Evolutionary conservation across 495 filamentous ascomycete species (phyloP).

Genomic region (Evernia prunastri): DNA sequence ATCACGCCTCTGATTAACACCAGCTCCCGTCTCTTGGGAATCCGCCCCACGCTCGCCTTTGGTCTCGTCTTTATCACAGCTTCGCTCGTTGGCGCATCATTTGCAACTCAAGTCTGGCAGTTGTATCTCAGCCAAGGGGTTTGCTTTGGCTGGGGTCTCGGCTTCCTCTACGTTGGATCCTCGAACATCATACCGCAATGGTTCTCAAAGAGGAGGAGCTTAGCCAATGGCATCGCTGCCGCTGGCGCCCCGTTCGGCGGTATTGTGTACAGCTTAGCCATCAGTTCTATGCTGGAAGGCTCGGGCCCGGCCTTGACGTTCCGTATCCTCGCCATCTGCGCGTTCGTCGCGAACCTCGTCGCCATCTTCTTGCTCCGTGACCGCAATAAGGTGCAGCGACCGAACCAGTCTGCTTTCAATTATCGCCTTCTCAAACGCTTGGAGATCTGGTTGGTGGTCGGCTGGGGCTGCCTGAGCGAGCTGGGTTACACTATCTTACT

Average conservation of each 20-base stretch:
- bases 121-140: constrained; percentile 71
- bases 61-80: constrained; percentile 55
- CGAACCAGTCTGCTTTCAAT: constrained; percentile 58
- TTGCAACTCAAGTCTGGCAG: constrained; percentile 63
- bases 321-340: constrained; percentile 62
- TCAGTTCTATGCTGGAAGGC: constrained; percentile 50
- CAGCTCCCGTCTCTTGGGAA: constrained; percentile 48
- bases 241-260: constrained; percentile 73
- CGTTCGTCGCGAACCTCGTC: constrained; percentile 56
- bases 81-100: constrained; percentile 60
- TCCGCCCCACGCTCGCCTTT: constrained; percentile 49
- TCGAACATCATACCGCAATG: constrained; percentile 71
- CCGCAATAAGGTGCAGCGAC: constrained; percentile 61
- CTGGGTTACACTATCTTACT: constrained; percentile 70
- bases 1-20: constrained; percentile 60
- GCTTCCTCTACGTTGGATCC: constrained; percentile 67
- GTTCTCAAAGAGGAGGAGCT: constrained; percentile 62
- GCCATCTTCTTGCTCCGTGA: constrained; percentile 59
- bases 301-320: constrained; percentile 66
- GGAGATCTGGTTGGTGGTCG: constrained; percentile 58
- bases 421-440: constrained; percentile 51
- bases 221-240: constrained; percentile 68
- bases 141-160: constrained; percentile 68
- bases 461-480: constrained; percentile 65
- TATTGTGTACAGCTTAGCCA: constrained; percentile 49